These are phyloP conservation scores for Amesomyces nigricolor DNA, from an alignment of 2,329 filamentous ascomycete genomes.

Conservation along the genomic window DNA sequence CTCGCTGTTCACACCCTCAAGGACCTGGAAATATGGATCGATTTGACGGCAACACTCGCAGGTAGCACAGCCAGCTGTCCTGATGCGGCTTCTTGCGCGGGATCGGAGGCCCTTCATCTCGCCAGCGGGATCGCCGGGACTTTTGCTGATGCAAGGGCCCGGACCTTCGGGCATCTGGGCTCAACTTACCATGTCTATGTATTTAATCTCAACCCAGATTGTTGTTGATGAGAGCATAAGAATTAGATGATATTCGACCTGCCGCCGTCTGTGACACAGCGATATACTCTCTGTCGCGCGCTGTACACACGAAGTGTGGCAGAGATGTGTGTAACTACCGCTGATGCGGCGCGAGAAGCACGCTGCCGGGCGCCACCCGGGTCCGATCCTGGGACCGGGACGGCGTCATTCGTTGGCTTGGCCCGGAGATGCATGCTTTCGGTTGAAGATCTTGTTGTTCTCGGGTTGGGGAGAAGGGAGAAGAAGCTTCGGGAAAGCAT, in stretches of 20 bases:
- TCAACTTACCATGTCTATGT: background rate
- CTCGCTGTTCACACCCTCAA: background rate
- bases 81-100: background rate
- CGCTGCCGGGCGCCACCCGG: background rate
- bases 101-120: background rate
- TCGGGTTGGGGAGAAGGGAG: background rate
- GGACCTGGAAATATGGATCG: constrained; percentile 6
- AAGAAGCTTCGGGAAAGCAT: background rate
- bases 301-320: background rate
- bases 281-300: background rate
- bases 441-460: background rate
- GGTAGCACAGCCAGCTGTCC: background rate
- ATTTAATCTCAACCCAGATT: no score
- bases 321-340: background rate
- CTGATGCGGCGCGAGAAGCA: constrained; percentile 3
- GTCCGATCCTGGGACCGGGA: background rate
- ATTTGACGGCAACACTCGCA: background rate
- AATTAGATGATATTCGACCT: no score
- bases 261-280: background rate
- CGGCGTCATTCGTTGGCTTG: background rate
- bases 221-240: no score
- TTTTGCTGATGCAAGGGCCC: constrained; percentile 7
- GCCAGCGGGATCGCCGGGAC: background rate
- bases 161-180: background rate
- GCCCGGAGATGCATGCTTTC: background rate